phyloP scores from a whole-genome alignment of 345 rosid genomes.

The Hibiscus tridactylites region DNA sequence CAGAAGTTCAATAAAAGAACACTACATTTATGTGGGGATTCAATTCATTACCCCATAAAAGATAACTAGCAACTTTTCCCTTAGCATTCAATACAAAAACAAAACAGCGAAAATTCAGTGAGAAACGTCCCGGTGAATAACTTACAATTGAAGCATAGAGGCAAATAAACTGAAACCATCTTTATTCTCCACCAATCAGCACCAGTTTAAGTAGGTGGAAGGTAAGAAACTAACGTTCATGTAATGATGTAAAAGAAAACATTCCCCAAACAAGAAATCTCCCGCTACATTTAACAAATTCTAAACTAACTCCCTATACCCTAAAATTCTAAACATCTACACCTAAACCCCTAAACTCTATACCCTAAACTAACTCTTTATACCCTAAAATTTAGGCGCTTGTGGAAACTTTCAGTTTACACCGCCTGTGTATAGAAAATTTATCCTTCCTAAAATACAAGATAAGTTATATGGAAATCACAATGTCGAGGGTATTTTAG shows the following conservation, averaged over 20 bases:
- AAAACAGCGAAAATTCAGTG: neutral
- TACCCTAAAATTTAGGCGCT: too few species aligned
- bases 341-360: too few species aligned
- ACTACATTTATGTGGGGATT: neutral
- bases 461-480: neutral
- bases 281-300: neutral
- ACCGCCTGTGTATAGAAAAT: too few species aligned
- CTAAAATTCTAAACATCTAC: too few species aligned
- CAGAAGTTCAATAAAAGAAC: neutral
- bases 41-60: neutral
- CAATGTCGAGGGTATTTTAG: constrained; percentile 10
- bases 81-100: neutral
- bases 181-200: constrained; percentile 6
- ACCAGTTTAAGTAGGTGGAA: neutral
- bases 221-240: neutral
- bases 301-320: too few species aligned
- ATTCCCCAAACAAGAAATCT: neutral
- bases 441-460: neutral
- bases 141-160: neutral
- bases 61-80: neutral
- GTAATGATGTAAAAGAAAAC: neutral
- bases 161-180: neutral
- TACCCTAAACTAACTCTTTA: too few species aligned
- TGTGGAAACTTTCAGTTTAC: too few species aligned
- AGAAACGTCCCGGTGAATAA: neutral